These are phyloP conservation scores for Musa schizocarpa DNA, from an alignment of 176 grass and related monocot species.

Conservation along the genomic window DNA sequence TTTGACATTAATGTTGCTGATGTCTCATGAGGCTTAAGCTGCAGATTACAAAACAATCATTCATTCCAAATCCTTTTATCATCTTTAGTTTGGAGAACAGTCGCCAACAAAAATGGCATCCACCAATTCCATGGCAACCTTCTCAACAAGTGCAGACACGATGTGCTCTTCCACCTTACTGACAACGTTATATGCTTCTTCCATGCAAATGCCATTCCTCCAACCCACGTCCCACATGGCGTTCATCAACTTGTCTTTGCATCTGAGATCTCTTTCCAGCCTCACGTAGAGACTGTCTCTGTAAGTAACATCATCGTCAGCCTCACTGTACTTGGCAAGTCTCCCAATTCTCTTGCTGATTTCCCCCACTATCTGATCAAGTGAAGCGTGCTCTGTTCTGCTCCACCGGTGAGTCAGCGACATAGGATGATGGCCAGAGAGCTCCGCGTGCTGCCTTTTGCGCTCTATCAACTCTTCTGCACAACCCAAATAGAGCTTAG, in stretches of 20 bases:
- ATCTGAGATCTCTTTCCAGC: constrained; percentile 65
- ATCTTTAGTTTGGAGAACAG: no score
- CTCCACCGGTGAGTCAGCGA: constrained; percentile 12
- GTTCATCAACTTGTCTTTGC: constrained; percentile 28
- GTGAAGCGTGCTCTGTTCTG: constrained; percentile 8
- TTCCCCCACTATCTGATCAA: constrained; percentile 36
- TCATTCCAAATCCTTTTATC: no score
- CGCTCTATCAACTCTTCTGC: constrained; percentile 42
- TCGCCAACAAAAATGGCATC: background rate
- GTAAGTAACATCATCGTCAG: background rate
- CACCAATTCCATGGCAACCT: constrained; percentile 33
- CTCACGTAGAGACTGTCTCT: constrained; percentile 48
- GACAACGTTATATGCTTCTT: constrained; percentile 38
- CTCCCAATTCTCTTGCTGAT: constrained; percentile 19
- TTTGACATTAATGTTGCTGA: no score
- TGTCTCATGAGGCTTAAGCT: no score
- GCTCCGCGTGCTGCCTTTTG: constrained; percentile 24
- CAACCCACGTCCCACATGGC: constrained; percentile 56
- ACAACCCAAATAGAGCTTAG: constrained; percentile 32
- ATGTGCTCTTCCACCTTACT: constrained; percentile 38
- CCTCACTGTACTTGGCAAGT: constrained; percentile 26
- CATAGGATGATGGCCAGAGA: constrained; percentile 15
- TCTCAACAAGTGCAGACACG: constrained; percentile 42
- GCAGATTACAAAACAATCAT: no score
- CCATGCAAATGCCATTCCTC: constrained; percentile 48